Base-by-base conservation (phyloP, 2,329 filamentous ascomycete genomes). In the Xylaria sp. region DNA sequence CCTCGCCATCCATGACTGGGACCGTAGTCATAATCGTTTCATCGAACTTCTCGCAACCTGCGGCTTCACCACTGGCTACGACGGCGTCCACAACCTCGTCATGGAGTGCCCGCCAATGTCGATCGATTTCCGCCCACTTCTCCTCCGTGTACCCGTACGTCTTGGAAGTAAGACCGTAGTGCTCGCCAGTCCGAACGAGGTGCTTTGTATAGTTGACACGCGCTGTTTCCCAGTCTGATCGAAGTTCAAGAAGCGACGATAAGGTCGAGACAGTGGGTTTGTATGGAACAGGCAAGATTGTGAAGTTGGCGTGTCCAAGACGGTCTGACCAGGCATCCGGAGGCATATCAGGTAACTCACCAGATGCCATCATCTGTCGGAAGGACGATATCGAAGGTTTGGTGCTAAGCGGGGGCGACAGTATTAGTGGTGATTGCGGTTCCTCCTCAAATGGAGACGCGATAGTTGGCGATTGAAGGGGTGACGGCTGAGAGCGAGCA, bases 241-340 rank as follows among this genome's bases (percentile, higher is more conserved):
- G 89, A 60, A 97, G 85, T 76, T 89, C 87, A 41, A 87, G 87
- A 32, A 89, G 80, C 0, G 84, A 79, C 4, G 87, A 85, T 10
- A 90, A 77, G 72, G 91, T 89, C 71, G 88, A 88, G 2, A 78
- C 78, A 18, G 89, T 86, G 0, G 93, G 91, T 9, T 88, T 81
- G 77, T 97, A 97, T 0, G 94, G 95, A 78, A 91, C 88, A 0
- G 94, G 94, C 25, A 88, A 83, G 74, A 98, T 97, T 75, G 89
- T 94, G 79, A 97, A 98, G 82, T 98, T 97, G 72, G 94, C 94
- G 78, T 98, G 94, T 34, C 95, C 95, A 15, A 98, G 88, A 66
- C 89, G 90, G 76, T 91, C 89, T 0, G 93, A 91, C 95, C 95
- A 98, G 73, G 91, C 89, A 78, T 97, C 94, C 59, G 90, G 86